phyloP scores from a whole-genome alignment of 208 protist species.

The Trypanosoma scelopori region DNA sequence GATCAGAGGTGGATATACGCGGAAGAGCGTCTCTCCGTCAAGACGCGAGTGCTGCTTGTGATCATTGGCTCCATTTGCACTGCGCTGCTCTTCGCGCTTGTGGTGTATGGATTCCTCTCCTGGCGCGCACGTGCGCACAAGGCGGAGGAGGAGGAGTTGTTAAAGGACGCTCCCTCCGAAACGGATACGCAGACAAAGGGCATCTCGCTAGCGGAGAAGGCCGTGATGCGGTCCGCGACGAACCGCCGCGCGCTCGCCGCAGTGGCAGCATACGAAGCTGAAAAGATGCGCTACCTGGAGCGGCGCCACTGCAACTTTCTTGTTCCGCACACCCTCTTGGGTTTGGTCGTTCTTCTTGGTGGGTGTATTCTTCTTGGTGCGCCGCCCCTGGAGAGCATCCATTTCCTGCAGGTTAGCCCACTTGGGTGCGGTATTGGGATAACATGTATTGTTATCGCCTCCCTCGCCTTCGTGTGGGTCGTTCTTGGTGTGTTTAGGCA shows the following conservation, averaged over 20 bases:
- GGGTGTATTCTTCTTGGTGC: constrained; percentile 35
- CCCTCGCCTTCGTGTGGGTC: constrained; percentile 35
- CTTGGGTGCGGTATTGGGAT: constrained; percentile 33
- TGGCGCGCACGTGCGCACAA: constrained; percentile 18
- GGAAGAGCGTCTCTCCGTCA: constrained; percentile 7
- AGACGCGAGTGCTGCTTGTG: constrained; percentile 25
- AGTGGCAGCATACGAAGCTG: constrained; percentile 27
- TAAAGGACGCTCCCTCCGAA: no score
- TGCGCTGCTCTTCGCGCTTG: constrained; percentile 29
- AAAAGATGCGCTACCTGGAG: constrained; percentile 20
- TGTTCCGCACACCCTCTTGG: constrained; percentile 29
- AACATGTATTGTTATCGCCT: constrained; percentile 25
- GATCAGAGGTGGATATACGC: constrained; percentile 22
- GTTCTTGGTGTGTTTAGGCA: constrained; percentile 34
- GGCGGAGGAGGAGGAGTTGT: no score
- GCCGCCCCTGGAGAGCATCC: constrained; percentile 27
- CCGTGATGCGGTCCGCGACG: constrained; percentile 46
- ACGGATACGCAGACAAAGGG: no score
- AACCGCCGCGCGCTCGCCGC: constrained; percentile 47
- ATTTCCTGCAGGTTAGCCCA: constrained; percentile 36
- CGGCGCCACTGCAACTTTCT: constrained; percentile 27
- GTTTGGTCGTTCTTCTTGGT: constrained; percentile 35
- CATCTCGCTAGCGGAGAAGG: constrained; percentile 33
- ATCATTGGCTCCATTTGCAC: constrained; percentile 33
- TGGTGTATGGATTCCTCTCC: constrained; percentile 19